A percentile compares a stretch with the other conserved stretches of the same genome.
phyloP scores from a whole-genome alignment of 2,329 filamentous ascomycete species.

The Sclerotinia glacialis region DNA sequence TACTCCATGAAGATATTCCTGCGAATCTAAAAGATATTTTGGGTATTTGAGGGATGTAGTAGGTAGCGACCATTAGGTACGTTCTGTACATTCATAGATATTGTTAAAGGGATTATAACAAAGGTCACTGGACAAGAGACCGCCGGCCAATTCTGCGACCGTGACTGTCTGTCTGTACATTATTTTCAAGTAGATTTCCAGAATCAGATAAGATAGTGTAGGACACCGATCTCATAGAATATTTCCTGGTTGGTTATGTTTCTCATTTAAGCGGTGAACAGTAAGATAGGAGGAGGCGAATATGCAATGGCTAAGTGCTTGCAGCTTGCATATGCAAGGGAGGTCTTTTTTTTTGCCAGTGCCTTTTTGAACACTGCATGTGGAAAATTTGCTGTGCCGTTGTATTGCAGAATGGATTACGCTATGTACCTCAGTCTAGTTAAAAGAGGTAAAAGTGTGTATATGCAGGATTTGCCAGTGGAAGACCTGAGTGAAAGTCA shows the following conservation, averaged over 20 bases:
- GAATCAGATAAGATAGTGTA: constrained; percentile 11
- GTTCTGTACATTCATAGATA: neutral
- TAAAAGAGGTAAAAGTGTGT: neutral
- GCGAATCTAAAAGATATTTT: constrained; percentile 6
- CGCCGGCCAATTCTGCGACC: too few relatives aligned
- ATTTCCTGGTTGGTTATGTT: constrained; percentile 16
- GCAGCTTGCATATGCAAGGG: constrained; percentile 22
- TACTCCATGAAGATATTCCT: neutral
- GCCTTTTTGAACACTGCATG: neutral
- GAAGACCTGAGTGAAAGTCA: neutral
- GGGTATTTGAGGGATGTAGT: neutral
- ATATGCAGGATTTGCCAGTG: neutral
- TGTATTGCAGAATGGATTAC: constrained; percentile 7
- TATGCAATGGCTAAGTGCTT: constrained; percentile 22
- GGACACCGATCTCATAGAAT: constrained; percentile 8
- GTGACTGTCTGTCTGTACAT: neutral
- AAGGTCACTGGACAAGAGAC: constrained; percentile 16
- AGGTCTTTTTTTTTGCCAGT: neutral
- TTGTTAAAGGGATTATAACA: neutral
- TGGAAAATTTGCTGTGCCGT: constrained; percentile 12
- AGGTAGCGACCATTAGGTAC: neutral
- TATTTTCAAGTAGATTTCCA: neutral
- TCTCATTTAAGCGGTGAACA: constrained; percentile 14
- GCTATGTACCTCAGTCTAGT: constrained; percentile 10
- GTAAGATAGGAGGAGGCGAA: constrained; percentile 16